Percentiles rank a stretch among this genome's conserved stretches.
These are phyloP conservation scores for Boletus sp. DNA, from an alignment of 768 basidiomycete genomes.

Conservation along the genomic window DNA sequence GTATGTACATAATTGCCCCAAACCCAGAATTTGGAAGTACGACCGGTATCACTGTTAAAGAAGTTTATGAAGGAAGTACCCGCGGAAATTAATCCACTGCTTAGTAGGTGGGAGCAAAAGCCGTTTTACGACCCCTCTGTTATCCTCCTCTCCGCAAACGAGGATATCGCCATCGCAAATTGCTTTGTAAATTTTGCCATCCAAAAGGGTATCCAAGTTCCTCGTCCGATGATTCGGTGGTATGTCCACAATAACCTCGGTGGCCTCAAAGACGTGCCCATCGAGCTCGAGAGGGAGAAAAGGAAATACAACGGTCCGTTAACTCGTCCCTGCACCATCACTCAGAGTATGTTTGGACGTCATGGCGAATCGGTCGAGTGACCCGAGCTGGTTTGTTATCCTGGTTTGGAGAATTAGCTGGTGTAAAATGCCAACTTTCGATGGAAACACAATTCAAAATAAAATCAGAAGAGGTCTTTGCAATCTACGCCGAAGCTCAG, in stretches of 20 bases:
- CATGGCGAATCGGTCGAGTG: not conserved
- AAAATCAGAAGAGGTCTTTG: constrained; percentile 35
- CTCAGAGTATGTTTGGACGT: not conserved
- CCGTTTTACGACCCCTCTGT: too few relatives aligned
- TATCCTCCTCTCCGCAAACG: constrained; percentile 97
- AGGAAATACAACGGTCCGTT: not conserved
- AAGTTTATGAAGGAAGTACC: too few relatives aligned
- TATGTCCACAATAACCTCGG: too few relatives aligned
- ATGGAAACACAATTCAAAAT: not conserved
- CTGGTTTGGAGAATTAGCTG: not conserved
- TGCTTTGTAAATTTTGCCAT: constrained; percentile 91
- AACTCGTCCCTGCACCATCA: not conserved
- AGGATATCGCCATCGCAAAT: constrained; percentile 95
- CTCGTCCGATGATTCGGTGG: too few relatives aligned
- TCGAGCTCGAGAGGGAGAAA: too few relatives aligned
- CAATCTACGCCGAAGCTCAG: constrained; percentile 72
- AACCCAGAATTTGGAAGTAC: too few relatives aligned
- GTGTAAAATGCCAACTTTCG: too few relatives aligned
- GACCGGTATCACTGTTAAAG: too few relatives aligned
- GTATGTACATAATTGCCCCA: too few relatives aligned
- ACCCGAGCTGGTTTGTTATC: not conserved
- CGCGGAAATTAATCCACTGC: too few relatives aligned
- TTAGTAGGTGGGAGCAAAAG: too few relatives aligned
- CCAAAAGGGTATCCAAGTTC: constrained; percentile 82
- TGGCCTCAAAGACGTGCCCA: too few relatives aligned